Percentiles rank a stretch among this genome's conserved stretches.
Evolutionary conservation across 2,329 filamentous ascomycete species (phyloP).

Genomic region (Aspergillus ruber): DNA sequence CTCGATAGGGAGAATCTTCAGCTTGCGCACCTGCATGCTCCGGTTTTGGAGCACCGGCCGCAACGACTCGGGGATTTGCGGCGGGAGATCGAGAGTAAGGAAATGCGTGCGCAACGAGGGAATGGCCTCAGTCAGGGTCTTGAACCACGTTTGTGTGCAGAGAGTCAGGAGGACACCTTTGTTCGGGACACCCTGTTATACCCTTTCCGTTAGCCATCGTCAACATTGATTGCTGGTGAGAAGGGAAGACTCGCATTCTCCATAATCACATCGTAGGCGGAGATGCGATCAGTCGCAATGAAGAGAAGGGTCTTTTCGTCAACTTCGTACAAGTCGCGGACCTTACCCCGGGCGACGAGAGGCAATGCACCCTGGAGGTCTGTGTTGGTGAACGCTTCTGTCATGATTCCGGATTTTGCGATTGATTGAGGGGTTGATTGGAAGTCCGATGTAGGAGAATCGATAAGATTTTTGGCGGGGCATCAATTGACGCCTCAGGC

Average conservation of each 20-base stretch:
- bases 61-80: conserved; percentile 43
- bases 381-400: conserved; percentile 34
- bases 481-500: background rate
- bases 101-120: conserved; percentile 59
- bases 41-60: conserved; percentile 54
- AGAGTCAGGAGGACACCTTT: conserved; percentile 64
- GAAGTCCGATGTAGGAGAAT: background rate
- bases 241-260: conserved; percentile 56
- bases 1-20: conserved; percentile 71
- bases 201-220: conserved; percentile 14
- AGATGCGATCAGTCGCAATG: conserved; percentile 82
- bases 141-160: conserved; percentile 64
- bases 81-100: conserved; percentile 52
- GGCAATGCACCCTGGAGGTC: conserved; percentile 41
- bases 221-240: conserved; percentile 17
- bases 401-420: conserved; percentile 19
- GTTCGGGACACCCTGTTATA: conserved; percentile 54
- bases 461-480: conserved; percentile 6
- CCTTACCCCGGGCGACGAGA: conserved; percentile 61
- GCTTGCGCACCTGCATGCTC: conserved; percentile 69
- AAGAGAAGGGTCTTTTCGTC: conserved; percentile 69
- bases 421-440: background rate
- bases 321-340: conserved; percentile 72
- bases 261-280: conserved; percentile 90
- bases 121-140: conserved; percentile 50